Evolutionary conservation across 1,139 yeast genomes (phyloP).

Genomic region (Magnusiomyces fungicola): DNA sequence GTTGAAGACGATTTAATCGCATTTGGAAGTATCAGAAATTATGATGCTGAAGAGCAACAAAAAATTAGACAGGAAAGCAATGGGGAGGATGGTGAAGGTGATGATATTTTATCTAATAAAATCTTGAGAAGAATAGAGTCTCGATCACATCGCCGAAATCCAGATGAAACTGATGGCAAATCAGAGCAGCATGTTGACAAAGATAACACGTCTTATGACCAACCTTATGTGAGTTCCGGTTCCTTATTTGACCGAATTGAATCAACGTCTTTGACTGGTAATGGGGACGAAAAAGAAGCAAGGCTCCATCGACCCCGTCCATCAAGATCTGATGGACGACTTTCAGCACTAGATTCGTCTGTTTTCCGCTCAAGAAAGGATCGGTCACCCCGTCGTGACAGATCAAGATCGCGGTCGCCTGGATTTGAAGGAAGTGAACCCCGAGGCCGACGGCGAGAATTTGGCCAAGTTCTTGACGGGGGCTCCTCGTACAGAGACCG

Average conservation of each 20-base stretch:
- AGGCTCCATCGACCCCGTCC: neutral
- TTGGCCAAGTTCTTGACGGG: neutral
- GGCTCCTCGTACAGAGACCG: conserved; percentile 5
- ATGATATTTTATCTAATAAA: conserved; percentile 1
- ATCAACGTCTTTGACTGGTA: too few relatives aligned
- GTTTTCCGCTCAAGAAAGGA: neutral
- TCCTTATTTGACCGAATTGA: too few relatives aligned
- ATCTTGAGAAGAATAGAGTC: neutral
- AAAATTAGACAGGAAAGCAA: neutral
- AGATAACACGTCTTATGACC: too few relatives aligned
- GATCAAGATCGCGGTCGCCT: too few relatives aligned
- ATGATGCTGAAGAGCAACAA: conserved; percentile 2
- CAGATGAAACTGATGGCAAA: neutral
- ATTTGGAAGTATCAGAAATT: conserved; percentile 5
- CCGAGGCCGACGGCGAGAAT: neutral
- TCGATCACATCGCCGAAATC: neutral
- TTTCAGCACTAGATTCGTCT: neutral
- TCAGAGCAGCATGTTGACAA: too few relatives aligned
- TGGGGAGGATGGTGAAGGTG: neutral
- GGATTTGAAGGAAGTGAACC: neutral
- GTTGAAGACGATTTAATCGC: conserved; percentile 33
- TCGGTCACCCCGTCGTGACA: too few relatives aligned
- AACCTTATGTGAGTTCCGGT: too few relatives aligned
- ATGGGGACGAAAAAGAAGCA: too few relatives aligned
- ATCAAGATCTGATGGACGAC: neutral